phyloP scores from a whole-genome alignment of 78 protist genomes.

The Pigoraptor vietnamica region DNA sequence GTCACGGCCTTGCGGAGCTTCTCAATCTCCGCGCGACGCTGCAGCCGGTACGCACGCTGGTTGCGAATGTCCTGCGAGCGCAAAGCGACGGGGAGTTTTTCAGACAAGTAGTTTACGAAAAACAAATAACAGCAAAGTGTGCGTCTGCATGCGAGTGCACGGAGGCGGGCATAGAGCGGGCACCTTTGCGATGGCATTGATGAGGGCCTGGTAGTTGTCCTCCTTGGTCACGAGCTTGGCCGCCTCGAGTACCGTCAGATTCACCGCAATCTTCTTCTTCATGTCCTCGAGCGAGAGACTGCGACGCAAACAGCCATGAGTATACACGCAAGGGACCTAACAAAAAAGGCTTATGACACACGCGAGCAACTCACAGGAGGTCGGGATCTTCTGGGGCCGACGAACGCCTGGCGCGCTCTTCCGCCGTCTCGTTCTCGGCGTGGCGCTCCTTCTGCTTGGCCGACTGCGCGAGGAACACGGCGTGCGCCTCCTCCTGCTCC shows the following conservation, averaged over 20 bases:
- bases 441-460: neutral
- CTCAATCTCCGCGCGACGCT: neutral
- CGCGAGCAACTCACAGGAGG: neutral
- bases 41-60: neutral
- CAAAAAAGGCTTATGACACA: too few relatives aligned
- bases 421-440: neutral
- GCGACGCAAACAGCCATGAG: neutral
- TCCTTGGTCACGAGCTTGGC: neutral
- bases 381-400: neutral
- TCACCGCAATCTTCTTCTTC: neutral
- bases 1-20: neutral
- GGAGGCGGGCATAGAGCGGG: neutral
- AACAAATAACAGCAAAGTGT: too few relatives aligned
- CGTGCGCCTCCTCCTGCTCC: neutral
- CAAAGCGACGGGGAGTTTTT: neutral
- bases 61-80: slow-evolving; percentile 13
- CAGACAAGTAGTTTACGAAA: too few relatives aligned
- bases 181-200: slow-evolving; percentile 15
- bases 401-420: neutral
- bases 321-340: neutral
- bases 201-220: neutral
- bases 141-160: too few relatives aligned
- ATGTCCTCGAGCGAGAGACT: neutral
- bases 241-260: neutral
- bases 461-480: neutral